Conservation (phyloP, 257 asterid species). For the Petunia secreta region DNA sequence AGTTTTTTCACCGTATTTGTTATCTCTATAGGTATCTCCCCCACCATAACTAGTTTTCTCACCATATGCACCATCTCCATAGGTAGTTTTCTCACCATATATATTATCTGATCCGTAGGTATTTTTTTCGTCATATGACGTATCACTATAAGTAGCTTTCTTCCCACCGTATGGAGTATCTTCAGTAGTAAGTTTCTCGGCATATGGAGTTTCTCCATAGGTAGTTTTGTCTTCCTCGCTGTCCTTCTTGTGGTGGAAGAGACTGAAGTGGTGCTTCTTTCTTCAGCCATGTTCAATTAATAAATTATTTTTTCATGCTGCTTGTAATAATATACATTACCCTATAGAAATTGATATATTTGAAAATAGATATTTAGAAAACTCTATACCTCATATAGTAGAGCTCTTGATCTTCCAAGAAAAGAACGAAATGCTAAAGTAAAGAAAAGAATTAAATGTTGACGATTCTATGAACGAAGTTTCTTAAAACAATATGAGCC, state of each 20-base stretch:
- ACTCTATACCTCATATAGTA: no score
- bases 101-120: background rate
- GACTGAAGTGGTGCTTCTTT: constrained; percentile 51
- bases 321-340: no score
- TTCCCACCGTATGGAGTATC: background rate
- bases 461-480: no score
- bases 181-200: constrained; percentile 16
- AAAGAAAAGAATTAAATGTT: no score
- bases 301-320: no score
- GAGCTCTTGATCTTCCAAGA: no score
- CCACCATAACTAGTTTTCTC: background rate
- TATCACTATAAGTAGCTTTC: constrained; percentile 33
- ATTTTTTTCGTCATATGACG: background rate
- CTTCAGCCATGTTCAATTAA: constrained; percentile 45
- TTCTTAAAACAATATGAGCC: no score
- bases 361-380: no score
- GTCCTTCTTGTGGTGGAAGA: constrained; percentile 57
- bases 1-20: background rate
- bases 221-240: constrained; percentile 35
- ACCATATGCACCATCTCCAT: background rate
- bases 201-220: background rate
- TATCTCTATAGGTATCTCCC: background rate
- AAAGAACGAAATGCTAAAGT: no score
- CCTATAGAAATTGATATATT: no score
- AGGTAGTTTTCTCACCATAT: background rate